These are phyloP conservation scores for Penicillium italicum DNA, from an alignment of 2,329 filamentous ascomycete species.

Conservation along the genomic window DNA sequence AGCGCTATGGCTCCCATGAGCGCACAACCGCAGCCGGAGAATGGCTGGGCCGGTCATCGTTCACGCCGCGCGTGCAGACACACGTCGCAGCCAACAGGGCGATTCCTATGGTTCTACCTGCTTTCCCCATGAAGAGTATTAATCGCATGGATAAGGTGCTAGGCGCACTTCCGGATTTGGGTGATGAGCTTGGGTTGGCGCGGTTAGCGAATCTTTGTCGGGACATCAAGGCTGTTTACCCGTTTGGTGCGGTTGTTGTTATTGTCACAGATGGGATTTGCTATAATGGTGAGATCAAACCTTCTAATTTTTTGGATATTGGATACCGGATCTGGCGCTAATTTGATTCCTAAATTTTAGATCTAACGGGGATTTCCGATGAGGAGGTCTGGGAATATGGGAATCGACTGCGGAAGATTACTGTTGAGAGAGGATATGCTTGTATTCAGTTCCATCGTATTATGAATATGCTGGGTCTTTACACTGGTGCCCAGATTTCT, in stretches of 20 bases:
- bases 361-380: constrained; percentile 8
- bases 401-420: constrained; percentile 8
- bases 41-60: constrained; percentile 8
- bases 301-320: neutral
- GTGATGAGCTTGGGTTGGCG: constrained; percentile 8
- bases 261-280: constrained; percentile 10
- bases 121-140: constrained; percentile 11
- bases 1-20: constrained; percentile 3
- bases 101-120: constrained; percentile 8
- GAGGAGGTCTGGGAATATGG: constrained; percentile 12
- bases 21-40: constrained; percentile 1
- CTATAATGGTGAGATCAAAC: constrained; percentile 2
- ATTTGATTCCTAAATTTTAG: neutral
- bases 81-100: constrained; percentile 1
- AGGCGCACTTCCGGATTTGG: neutral
- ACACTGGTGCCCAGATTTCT: neutral
- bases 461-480: constrained; percentile 7
- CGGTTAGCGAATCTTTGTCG: constrained; percentile 7
- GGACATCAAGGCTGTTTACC: constrained; percentile 6
- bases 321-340: neutral
- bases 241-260: constrained; percentile 6
- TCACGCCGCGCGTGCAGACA: constrained; percentile 3
- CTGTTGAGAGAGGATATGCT: constrained; percentile 4
- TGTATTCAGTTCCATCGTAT: constrained; percentile 8
- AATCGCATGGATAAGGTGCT: constrained; percentile 8